Percentiles rank a stretch among this genome's conserved stretches.
Evolutionary conservation across 1,139 yeast species (phyloP).

Genomic region (Saccharomyces hybrid): DNA sequence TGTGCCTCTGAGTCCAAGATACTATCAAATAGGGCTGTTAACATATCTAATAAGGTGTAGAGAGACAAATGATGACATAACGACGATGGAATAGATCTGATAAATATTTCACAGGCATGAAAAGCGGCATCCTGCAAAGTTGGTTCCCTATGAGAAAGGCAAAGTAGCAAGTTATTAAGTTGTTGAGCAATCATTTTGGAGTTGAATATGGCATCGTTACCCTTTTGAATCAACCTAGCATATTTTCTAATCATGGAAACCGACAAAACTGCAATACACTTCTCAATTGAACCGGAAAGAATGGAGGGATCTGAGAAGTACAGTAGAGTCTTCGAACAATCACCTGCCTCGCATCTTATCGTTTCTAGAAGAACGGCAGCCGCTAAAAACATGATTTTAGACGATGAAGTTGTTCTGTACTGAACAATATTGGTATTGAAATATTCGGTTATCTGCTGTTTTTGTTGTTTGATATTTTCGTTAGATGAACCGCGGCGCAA

Average conservation of each 20-base stretch:
- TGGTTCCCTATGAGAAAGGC: constrained; percentile 71
- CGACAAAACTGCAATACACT: constrained; percentile 59
- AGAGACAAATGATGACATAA: constrained; percentile 69
- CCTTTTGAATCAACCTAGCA: constrained; percentile 32
- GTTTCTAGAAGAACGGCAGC: constrained; percentile 75
- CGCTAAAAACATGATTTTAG: constrained; percentile 82
- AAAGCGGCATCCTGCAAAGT: constrained; percentile 77
- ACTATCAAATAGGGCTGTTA: constrained; percentile 71
- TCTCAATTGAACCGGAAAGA: constrained; percentile 52
- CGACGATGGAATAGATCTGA: constrained; percentile 68
- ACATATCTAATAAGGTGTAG: constrained; percentile 71
- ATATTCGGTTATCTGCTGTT: constrained; percentile 39
- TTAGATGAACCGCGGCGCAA: constrained; percentile 85
- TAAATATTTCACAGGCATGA: constrained; percentile 65
- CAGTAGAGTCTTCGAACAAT: constrained; percentile 63
- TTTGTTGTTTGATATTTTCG: constrained; percentile 71
- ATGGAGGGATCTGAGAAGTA: constrained; percentile 87
- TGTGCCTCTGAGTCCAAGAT: constrained; percentile 80
- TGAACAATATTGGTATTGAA: constrained; percentile 33
- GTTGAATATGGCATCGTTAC: constrained; percentile 37
- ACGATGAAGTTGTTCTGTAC: constrained; percentile 47
- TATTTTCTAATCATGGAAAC: constrained; percentile 54
- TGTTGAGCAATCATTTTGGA: constrained; percentile 63
- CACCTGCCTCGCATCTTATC: constrained; percentile 71
- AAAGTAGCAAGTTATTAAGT: constrained; percentile 56